Base-by-base conservation (phyloP, 768 basidiomycete genomes). In the Hygrophorus pudorinus region DNA sequence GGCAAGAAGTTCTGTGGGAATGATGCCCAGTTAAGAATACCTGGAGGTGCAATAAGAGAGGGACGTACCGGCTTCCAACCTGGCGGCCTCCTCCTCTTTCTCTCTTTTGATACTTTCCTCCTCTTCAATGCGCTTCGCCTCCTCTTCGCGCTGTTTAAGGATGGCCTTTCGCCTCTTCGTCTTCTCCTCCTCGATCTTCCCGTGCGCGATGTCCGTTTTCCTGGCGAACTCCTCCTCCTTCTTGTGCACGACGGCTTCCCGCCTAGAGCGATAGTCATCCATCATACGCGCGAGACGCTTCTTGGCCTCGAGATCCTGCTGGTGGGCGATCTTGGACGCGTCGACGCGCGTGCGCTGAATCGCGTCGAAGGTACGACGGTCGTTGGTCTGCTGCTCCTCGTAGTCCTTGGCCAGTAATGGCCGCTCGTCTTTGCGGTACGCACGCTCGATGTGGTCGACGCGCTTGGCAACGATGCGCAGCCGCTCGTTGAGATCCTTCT, bases 381-480 rank as follows among this genome's bases (percentile, higher is more conserved):
- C 93, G 29, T 69, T 68, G 31, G 73, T 72, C 60, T 96, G 90
- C 59, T 99, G 94, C 2, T 67, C 61, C 27, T 83, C 81, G 58
- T 97, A 97, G 62, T 97, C 96, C 52, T 85, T 68, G 1, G 73
- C 76, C 35, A 97, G 73, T 2, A 98, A 70, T 0, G 92, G 85
- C 5, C 81, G 75, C 59, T 98, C 94, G 39, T 91, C 92, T 61
- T 91, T 90, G 53, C 94, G 84, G 65, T 83, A 87, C 0, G 93
- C 92, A 43, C 92, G 89, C 65, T 98, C 94, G 59, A 86, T 60
- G 65, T 99, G 94, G 58, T 98, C 96, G 53, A 97, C 76, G 18
- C 92, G 84, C 66, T 98, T 98, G 30, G 80, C 60, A 35, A 82
- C 73, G 51, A 93, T 77, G 17, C 90, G 81, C 38, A 94, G 72